phyloP scores from a whole-genome alignment of 768 basidiomycete genomes.

The Termitomyces sp. region DNA sequence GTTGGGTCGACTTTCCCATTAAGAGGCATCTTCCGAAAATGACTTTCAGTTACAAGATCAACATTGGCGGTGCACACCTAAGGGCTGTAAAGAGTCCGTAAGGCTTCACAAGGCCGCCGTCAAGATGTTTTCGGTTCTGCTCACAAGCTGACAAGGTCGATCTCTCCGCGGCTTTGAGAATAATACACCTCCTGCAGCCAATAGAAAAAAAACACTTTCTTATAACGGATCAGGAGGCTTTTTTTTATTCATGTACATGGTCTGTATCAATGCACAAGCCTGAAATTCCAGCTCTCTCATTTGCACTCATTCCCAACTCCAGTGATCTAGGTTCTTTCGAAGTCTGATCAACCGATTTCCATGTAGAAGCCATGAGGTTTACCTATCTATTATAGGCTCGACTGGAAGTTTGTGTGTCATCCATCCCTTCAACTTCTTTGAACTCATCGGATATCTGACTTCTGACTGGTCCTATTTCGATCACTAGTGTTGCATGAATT shows the following conservation, averaged over 20 bases:
- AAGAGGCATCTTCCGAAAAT: not conserved
- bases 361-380: constrained; percentile 5
- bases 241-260: not conserved
- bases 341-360: not conserved
- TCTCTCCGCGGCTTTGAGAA: not conserved
- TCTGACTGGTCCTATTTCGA: not conserved
- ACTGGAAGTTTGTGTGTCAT: not conserved
- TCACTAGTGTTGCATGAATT: not conserved
- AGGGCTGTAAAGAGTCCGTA: not conserved
- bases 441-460: not conserved
- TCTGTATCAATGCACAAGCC: not conserved
- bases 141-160: not conserved
- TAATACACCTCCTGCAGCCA: not conserved
- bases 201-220: not conserved
- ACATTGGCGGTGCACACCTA: not conserved
- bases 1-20: not conserved
- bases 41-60: constrained; percentile 1
- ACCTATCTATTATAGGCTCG: not conserved
- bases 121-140: not conserved
- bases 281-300: not conserved
- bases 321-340: not conserved
- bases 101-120: not conserved
- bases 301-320: not conserved
- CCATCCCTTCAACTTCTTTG: not conserved
- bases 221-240: not conserved